These are phyloP conservation scores for Ganoderma leucocontextum DNA, from an alignment of 1,284 basidiomycete species.

Conservation along the genomic window DNA sequence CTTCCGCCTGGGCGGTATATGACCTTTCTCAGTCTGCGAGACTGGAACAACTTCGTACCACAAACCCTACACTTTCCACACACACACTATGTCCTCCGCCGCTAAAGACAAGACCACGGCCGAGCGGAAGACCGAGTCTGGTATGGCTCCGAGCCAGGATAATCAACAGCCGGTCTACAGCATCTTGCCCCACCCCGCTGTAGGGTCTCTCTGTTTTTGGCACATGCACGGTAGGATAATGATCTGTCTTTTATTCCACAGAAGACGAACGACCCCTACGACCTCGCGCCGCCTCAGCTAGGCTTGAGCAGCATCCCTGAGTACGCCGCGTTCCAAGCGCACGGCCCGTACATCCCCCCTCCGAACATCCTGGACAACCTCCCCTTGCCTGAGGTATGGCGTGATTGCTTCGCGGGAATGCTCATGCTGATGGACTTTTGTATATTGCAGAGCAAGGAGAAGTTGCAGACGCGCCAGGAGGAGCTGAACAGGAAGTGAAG, in stretches of 20 bases:
- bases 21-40: background rate
- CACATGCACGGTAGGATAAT: background rate
- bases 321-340: slow-evolving; percentile 49
- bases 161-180: slow-evolving; percentile 46
- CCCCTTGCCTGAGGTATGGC: slow-evolving; percentile 39
- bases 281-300: slow-evolving; percentile 50
- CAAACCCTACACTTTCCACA: background rate
- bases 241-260: slow-evolving; percentile 30
- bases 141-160: slow-evolving; percentile 28
- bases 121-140: slow-evolving; percentile 13
- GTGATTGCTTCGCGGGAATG: no score
- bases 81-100: slow-evolving; percentile 29
- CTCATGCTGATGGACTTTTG: background rate
- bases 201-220: slow-evolving; percentile 37
- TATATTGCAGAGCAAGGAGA: slow-evolving; percentile 40
- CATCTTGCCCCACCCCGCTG: slow-evolving; percentile 62
- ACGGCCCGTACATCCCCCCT: slow-evolving; percentile 52
- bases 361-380: slow-evolving; percentile 36
- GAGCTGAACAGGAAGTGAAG: slow-evolving; percentile 38
- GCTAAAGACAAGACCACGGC: slow-evolving; percentile 32
- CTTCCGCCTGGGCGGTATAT: background rate
- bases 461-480: slow-evolving; percentile 40
- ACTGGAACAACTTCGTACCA: background rate
- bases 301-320: slow-evolving; percentile 47
- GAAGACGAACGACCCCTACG: slow-evolving; percentile 61